Percentiles rank a stretch among this genome's conserved stretches.
phyloP scores from a whole-genome alignment of 495 filamentous ascomycete species.

The Parathielavia appendiculata region DNA sequence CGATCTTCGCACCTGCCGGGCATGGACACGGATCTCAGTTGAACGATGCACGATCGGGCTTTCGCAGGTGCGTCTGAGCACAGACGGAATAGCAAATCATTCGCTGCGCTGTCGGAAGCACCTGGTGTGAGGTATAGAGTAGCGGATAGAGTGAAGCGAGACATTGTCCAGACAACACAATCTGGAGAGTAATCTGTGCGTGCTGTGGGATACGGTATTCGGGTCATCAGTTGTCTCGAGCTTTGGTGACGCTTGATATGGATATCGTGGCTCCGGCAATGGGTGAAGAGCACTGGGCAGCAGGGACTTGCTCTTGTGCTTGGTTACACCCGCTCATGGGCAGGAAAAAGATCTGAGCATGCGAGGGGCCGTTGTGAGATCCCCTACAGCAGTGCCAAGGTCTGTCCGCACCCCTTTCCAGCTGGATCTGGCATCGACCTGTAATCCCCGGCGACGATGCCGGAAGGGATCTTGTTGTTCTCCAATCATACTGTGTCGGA shows the following conservation, averaged over 20 bases:
- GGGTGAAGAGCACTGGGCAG: background rate
- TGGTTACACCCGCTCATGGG: slow-evolving; percentile 11
- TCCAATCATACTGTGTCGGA: background rate
- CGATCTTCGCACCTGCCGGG: background rate
- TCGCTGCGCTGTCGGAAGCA: background rate
- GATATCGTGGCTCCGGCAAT: background rate
- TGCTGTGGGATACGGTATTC: no score
- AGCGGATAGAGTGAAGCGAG: background rate
- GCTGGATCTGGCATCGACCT: background rate
- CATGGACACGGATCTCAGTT: slow-evolving; percentile 2
- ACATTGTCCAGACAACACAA: background rate
- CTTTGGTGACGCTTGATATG: background rate
- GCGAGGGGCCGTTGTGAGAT: background rate
- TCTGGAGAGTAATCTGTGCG: background rate
- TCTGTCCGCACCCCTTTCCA: background rate
- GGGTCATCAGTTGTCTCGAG: background rate
- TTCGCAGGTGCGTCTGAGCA: slow-evolving; percentile 1
- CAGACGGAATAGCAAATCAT: background rate
- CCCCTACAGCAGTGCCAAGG: background rate
- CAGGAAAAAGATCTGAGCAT: background rate
- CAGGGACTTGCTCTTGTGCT: background rate
- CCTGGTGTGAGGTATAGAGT: background rate
- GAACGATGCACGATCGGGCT: background rate
- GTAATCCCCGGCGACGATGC: background rate
- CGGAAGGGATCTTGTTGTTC: background rate